Evolutionary conservation across 345 rosid species (phyloP), one percentile per base, ranked within the genome.

Genomic region (Heritiera littoralis): DNA sequence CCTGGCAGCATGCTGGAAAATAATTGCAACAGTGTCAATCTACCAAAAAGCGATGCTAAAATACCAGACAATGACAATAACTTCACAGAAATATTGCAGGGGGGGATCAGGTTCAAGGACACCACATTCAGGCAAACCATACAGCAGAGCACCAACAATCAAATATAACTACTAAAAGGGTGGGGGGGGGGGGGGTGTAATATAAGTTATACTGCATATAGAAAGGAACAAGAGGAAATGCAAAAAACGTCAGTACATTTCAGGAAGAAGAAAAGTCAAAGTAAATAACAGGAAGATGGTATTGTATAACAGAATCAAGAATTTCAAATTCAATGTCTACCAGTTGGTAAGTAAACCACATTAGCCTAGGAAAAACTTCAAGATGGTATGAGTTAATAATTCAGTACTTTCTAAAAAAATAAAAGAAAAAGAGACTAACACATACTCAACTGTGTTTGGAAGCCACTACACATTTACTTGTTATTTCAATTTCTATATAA

Each of bases 1-100:
- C 87, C 99, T 89, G 69, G 99, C 98, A 77, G 99, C 99, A 81
- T 92, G 99, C 99, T 95, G 88, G 78, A 86, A 79, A 78, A 80
- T 15, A 79, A 85, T 76, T 75, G 51, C 55, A 71, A 74, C 61
- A 78, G 5, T 59, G 80, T 79, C 58, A 86, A 51, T 80, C 41
- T 75, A 23, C 66, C 73, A 74, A 18, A 32, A 78, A 41, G 66
- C 52, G 65, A 66, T 17, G 43, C 2, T 7, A 77, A 81, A 0
- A 40, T 35, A 49, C 35, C 5, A 23, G 76, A 68, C 17, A 69
- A 48, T 43, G 66, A 46, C 9, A 64, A 32, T 4, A 76, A 73
- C 66, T 78, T 80, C 61, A 10, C 18, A 60, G 8, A 73, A 58
- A 54, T 23, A 45, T 59, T 61, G 70, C 69, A 23, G 28, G 40